Conservation (phyloP, 2,329 filamentous ascomycete species). For the Erysiphe neolycopersici region DNA sequence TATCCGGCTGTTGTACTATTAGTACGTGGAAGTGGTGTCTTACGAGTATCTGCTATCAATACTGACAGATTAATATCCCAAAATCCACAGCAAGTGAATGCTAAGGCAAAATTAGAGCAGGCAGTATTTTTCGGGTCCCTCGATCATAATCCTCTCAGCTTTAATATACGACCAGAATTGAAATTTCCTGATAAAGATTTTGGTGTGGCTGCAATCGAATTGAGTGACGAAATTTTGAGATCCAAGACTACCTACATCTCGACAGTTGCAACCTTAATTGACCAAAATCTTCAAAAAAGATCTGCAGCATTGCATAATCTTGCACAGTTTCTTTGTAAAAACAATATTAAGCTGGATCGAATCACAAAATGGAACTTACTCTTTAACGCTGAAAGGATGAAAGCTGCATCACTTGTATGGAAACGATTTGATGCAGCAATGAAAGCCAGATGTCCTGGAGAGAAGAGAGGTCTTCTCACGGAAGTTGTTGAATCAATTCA, state of each 20-base stretch:
- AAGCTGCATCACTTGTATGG: slow-evolving; percentile 58
- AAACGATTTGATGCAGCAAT: slow-evolving; percentile 47
- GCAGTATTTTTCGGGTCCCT: slow-evolving; percentile 76
- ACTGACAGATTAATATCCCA: slow-evolving; percentile 32
- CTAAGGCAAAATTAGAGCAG: slow-evolving; percentile 77
- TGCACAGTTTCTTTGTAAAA: slow-evolving; percentile 39
- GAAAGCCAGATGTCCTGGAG: slow-evolving; percentile 27
- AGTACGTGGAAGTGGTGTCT: slow-evolving; percentile 32
- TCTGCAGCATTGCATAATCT: slow-evolving; percentile 50
- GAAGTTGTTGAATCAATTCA: slow-evolving; percentile 54
- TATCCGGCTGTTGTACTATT: slow-evolving; percentile 34
- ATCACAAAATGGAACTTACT: slow-evolving; percentile 53
- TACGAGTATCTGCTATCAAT: slow-evolving; percentile 31
- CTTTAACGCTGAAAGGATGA: slow-evolving; percentile 77
- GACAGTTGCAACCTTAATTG: slow-evolving; percentile 45
- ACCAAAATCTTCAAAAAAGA: slow-evolving; percentile 52
- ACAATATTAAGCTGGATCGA: slow-evolving; percentile 37
- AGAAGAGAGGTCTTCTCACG: slow-evolving; percentile 43
- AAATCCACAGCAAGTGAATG: slow-evolving; percentile 36
- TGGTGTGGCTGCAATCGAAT: slow-evolving; percentile 44
- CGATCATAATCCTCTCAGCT: slow-evolving; percentile 65
- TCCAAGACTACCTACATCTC: slow-evolving; percentile 54
- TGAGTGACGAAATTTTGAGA: slow-evolving; percentile 59
- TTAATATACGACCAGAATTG: slow-evolving; percentile 39
- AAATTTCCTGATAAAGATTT: slow-evolving; percentile 45